These are phyloP conservation scores for Lecanicillium sp. DNA, from an alignment of 2,329 filamentous ascomycete genomes.

Conservation along the genomic window DNA sequence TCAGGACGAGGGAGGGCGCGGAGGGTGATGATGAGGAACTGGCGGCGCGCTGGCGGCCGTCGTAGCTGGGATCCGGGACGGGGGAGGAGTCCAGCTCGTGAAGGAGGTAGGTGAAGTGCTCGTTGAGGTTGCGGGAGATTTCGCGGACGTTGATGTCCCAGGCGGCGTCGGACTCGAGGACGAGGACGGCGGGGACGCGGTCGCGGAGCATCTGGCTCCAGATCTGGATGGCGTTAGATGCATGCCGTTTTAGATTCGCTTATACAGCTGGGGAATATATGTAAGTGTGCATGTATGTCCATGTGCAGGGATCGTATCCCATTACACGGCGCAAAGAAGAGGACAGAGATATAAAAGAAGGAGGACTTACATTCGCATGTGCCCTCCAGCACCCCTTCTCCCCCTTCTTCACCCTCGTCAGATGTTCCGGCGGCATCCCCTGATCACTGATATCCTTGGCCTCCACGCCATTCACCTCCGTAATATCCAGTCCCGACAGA, in stretches of 20 bases:
- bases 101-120: slow-evolving; percentile 17
- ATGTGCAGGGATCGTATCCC: too few relatives aligned
- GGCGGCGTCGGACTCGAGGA: slow-evolving; percentile 25
- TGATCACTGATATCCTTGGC: slow-evolving; percentile 18
- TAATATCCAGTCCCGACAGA: slow-evolving; percentile 22
- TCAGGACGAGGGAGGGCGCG: background rate
- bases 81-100: background rate
- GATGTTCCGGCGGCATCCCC: slow-evolving; percentile 22
- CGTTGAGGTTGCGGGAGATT: slow-evolving; percentile 21
- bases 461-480: slow-evolving; percentile 19
- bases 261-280: too few relatives aligned
- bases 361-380: slow-evolving; percentile 22
- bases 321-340: background rate
- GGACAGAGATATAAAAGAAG: background rate
- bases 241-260: background rate
- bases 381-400: slow-evolving; percentile 24
- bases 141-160: slow-evolving; percentile 24
- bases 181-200: slow-evolving; percentile 18
- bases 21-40: background rate
- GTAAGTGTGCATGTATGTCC: too few relatives aligned
- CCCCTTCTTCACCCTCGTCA: slow-evolving; percentile 15
- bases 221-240: slow-evolving; percentile 16
- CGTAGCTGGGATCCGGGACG: background rate
- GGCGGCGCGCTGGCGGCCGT: background rate
- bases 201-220: slow-evolving; percentile 22